Base-by-base conservation (phyloP, 768 basidiomycete genomes). In the Termitomyces sp. region DNA sequence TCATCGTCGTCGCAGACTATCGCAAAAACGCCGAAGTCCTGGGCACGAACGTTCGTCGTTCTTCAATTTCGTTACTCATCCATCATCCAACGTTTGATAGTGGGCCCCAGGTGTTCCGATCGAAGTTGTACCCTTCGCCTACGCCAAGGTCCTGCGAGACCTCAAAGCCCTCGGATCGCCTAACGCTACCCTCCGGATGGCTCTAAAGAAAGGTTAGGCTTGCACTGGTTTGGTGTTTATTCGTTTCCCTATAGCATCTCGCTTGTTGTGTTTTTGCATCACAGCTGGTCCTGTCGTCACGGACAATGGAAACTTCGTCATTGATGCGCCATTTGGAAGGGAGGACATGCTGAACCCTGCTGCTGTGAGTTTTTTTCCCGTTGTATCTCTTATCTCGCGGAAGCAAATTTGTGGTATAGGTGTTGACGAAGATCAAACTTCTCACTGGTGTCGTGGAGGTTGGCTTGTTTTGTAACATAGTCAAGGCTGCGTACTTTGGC, bases 391-490 rank as follows among this genome's bases (percentile, higher is more conserved):
- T 13, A 33, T n/a, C 18, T 35, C 13, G 12, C 15, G 18, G 9
- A 60, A 59, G 5, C 32, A 58, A 15, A 9, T 22, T 45, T 33
- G 56, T 28, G 36, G 9, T 56, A 8, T 70, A 96, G 92, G 80
- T 98, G 18, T 77, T 96, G 77, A 73, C 79, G 16, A 79, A 82
- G 62, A 90, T 98, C 70, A 98, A 98, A 79, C 85, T 96, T 83
- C 81, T 98, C 62, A 98, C 96, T 3, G 97, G 97, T 50, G 94
- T 98, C 24, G 93, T 98, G n/a, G 97, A 99, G 74, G 97, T 98
- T 38, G 97, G 97, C 0, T 74, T 99, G n/a, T 98, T 99, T 78
- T 95, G 93, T 71, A 80, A 87, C 57, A 89, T 97, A 82, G 95
- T 91, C 5, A 85, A 88, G 70, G 95, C 95, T 0, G 96, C 96